Evolutionary conservation across 2,329 filamentous ascomycete species (phyloP).

Genomic region (Ceratocystis harringtonii): DNA sequence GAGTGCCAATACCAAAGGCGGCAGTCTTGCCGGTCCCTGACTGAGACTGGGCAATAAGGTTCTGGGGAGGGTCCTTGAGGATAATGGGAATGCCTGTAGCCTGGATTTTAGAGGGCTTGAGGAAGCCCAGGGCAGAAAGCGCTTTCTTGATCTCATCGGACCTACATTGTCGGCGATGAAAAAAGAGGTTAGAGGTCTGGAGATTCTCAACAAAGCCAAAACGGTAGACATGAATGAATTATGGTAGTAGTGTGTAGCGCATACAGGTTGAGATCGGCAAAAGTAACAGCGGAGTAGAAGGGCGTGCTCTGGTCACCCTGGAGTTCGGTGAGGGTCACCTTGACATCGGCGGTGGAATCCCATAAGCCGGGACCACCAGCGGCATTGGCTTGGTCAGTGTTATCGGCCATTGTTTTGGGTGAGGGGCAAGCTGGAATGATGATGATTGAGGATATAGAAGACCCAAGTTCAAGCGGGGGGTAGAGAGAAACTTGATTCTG

Average conservation of each 20-base stretch:
- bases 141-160: constrained; percentile 54
- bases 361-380: constrained; percentile 38
- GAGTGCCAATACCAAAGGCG: constrained; percentile 83
- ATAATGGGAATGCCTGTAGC: constrained; percentile 86
- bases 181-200: constrained; percentile 9
- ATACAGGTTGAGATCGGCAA: constrained; percentile 75
- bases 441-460: background rate
- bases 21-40: constrained; percentile 97
- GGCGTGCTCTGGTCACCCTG: constrained; percentile 78
- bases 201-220: background rate
- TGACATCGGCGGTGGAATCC: constrained; percentile 73
- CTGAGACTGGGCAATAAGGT: constrained; percentile 98
- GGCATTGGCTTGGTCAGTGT: constrained; percentile 25
- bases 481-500: background rate
- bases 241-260: constrained; percentile 16
- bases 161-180: constrained; percentile 17
- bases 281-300: constrained; percentile 68
- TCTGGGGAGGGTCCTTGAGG: constrained; percentile 68
- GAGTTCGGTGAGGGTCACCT: constrained; percentile 81
- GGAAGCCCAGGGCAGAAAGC: constrained; percentile 68
- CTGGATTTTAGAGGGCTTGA: constrained; percentile 95
- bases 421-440: constrained; percentile 18
- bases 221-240: background rate
- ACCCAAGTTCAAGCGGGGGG: constrained; percentile 16
- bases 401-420: constrained; percentile 23